These are phyloP conservation scores for Barbarea vulgaris DNA, from an alignment of 345 rosid species.

Conservation along the genomic window DNA sequence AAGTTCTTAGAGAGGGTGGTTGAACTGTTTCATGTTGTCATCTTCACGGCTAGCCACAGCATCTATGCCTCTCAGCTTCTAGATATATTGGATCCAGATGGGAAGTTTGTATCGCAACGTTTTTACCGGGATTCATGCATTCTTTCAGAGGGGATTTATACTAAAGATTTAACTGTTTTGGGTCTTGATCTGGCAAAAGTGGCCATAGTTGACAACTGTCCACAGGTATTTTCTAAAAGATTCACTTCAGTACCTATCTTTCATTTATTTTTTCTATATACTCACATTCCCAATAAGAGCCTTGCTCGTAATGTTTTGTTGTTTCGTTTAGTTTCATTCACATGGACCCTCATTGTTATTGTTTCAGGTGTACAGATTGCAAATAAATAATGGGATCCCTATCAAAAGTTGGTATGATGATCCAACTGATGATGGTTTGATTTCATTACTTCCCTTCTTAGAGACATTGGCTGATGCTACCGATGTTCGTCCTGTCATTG, in stretches of 20 bases:
- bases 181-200: conserved; percentile 82
- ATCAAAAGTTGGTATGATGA: conserved; percentile 88
- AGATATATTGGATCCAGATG: conserved; percentile 68
- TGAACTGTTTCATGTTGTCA: conserved; percentile 68
- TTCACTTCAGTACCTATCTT: background rate
- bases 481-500: conserved; percentile 80
- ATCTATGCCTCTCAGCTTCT: conserved; percentile 72
- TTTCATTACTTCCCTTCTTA: conserved; percentile 73
- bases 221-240: conserved; percentile 56
- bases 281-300: background rate
- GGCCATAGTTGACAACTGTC: conserved; percentile 81
- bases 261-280: background rate
- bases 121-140: conserved; percentile 78
- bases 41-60: conserved; percentile 86
- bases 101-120: conserved; percentile 59
- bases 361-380: conserved; percentile 79
- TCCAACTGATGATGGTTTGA: conserved; percentile 67
- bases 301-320: background rate
- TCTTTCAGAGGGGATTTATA: conserved; percentile 69
- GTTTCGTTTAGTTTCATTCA: background rate
- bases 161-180: conserved; percentile 74
- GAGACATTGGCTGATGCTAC: conserved; percentile 67
- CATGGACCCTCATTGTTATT: background rate
- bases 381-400: conserved; percentile 83
- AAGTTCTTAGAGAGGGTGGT: conserved; percentile 72